phyloP scores from a whole-genome alignment of 306 rosid genomes.

The Rosa lucieae region DNA sequence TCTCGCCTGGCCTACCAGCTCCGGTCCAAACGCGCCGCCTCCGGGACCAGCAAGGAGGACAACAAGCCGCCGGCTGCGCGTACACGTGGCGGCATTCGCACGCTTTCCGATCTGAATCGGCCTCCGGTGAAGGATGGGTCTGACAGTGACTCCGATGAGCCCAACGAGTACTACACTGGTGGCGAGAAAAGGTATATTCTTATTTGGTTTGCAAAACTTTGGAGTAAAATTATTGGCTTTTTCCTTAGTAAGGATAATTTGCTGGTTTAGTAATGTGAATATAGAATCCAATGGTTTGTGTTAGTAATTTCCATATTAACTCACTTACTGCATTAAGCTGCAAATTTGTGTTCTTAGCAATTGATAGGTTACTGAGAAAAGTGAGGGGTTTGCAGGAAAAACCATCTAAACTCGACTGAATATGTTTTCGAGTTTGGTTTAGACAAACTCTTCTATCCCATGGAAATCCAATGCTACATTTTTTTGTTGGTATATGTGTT shows the following conservation, averaged over 20 bases:
- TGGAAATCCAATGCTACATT: not conserved
- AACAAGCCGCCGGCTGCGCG: conserved; percentile 45
- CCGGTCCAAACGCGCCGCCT: conserved; percentile 58
- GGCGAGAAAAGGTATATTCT: conserved; percentile 77
- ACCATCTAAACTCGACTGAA: too few relatives aligned
- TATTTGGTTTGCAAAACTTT: not conserved
- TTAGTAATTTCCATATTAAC: not conserved
- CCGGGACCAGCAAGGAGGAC: conserved; percentile 26
- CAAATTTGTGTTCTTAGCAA: not conserved
- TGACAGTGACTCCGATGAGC: conserved; percentile 69
- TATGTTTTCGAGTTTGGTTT: too few relatives aligned
- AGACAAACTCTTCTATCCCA: too few relatives aligned
- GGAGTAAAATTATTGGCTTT: not conserved
- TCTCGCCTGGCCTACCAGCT: conserved; percentile 67
- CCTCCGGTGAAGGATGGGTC: conserved; percentile 38
- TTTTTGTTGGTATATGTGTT: not conserved
- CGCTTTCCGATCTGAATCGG: conserved; percentile 68
- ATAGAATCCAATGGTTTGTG: not conserved
- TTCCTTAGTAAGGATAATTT: not conserved
- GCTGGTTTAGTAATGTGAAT: not conserved
- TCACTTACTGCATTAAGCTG: too few relatives aligned
- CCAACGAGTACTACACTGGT: conserved; percentile 77
- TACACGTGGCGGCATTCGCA: conserved; percentile 48
- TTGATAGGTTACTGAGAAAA: not conserved
- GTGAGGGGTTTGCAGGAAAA: too few relatives aligned